These are phyloP conservation scores for Rhodotorula graminis DNA, from an alignment of 768 basidiomycete genomes.

Conservation along the genomic window DNA sequence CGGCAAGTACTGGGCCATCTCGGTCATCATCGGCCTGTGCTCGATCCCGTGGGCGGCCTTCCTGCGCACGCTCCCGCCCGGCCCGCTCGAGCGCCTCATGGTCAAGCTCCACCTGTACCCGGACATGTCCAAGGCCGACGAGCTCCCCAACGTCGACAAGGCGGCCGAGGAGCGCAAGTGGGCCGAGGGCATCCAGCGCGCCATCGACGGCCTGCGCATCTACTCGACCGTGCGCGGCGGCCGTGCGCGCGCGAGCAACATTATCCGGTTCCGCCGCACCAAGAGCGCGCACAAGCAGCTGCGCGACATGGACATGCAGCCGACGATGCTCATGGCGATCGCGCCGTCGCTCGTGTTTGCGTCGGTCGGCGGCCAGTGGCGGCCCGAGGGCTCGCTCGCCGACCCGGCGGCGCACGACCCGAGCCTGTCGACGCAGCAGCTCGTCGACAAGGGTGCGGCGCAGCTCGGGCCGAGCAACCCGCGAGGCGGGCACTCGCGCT, in stretches of 20 bases:
- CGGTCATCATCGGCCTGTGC: constrained; percentile 75
- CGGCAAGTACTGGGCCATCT: constrained; percentile 89
- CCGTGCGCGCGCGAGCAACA: constrained; percentile 28
- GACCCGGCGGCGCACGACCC: constrained; percentile 35
- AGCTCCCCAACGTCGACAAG: constrained; percentile 41
- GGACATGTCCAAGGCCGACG: constrained; percentile 61
- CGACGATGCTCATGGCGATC: constrained; percentile 53
- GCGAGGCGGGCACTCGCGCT: constrained; percentile 6
- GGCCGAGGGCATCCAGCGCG: constrained; percentile 66
- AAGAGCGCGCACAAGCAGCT: constrained; percentile 9
- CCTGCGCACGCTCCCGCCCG: constrained; percentile 71
- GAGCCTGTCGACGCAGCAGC: constrained; percentile 22
- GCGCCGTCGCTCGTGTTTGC: constrained; percentile 68
- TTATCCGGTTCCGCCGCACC: constrained; percentile 13
- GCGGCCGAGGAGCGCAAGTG: constrained; percentile 31
- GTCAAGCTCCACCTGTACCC: constrained; percentile 59
- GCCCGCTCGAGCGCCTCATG: constrained; percentile 65
- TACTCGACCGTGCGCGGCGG: constrained; percentile 79
- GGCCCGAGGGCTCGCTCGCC: constrained; percentile 49
- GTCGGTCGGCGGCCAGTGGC: constrained; percentile 66
- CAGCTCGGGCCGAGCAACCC: neutral
- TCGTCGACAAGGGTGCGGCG: constrained; percentile 23
- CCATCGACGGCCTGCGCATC: constrained; percentile 78
- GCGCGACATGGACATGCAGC: constrained; percentile 34
- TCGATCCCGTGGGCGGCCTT: constrained; percentile 82